Base-by-base conservation (phyloP, 2,329 filamentous ascomycete genomes). In the Canariomyces notabilis region DNA sequence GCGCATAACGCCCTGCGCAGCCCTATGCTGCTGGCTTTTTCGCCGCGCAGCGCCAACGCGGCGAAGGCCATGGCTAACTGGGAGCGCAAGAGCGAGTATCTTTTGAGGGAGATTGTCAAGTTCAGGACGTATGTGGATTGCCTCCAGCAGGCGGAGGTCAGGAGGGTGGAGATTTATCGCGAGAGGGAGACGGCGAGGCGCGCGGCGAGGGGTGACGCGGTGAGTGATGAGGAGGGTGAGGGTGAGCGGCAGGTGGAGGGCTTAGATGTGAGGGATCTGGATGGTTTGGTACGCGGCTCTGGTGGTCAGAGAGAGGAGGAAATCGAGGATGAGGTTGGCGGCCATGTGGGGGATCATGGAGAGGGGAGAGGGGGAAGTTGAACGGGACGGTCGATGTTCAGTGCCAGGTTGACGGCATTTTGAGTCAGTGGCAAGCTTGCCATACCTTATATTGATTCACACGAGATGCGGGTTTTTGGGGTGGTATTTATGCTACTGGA, bases 111-210 rank as follows among this genome's bases (percentile, higher is more conserved):
- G 70, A 96, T 94, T 64, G 89, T 97, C 66, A 97, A 97, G 67
- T 97, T 95, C 69, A 77, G 85, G 50, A 97, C 90, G 0, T 98
- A 97, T 61, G 90, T 96, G 56, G 93, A 97, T 64, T 83, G 82
- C 26, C 70, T 98, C 41, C 75, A 82, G 48, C 78, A 80, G 31
- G 90, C 90, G 0, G 80, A 86, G 57, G 68, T 64, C 23, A 75
- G 81, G 44, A 89, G 86, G 62, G 75, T 79, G 37, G 83, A 83
- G 61, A 83, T 96, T 34, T 85, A 89, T 55, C 63, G 65, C 3
- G 80, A 84, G 63, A 66, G 80, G 43, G 76, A 75, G 33, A 62
- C 70, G 36, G 76, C 73, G 16, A 64, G 70, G 37, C 67, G 72
- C n/a, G 74, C 72, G 4, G 71, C 73, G 0, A 63, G 68, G 33